Base-by-base conservation (phyloP, 768 basidiomycete genomes). In the Gyrodon lividus region DNA sequence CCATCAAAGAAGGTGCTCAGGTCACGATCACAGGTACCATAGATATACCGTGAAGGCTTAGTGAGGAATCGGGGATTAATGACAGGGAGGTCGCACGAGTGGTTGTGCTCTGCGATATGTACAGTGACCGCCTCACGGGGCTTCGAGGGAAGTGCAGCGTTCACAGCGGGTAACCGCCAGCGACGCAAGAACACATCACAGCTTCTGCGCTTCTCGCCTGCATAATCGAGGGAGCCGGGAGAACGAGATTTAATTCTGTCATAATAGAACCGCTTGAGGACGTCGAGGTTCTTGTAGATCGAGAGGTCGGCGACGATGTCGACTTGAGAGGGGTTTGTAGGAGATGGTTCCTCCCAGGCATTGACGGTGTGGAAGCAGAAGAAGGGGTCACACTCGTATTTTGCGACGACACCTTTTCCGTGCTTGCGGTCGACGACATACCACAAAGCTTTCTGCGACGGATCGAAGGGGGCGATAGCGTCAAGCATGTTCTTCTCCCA, bases 321-420 rank as follows among this genome's bases (percentile, higher is more conserved):
- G 30, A 62, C 59, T 26, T 65, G 64, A 4, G 55, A 54, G 19
- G 61, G 50, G 39, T 68, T 62, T 1, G 59, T 55, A 9, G 59
- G 41, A 17, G 56, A 61, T 6, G 53, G 48, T 7, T 55, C 59
- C 35, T 74, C 73, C 66, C 68, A 75, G 0, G 74, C 69, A n/a
- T 75, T 75, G 52, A 74, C 14, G 23, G 61, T 54, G 48, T 75
- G 74, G 61, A 75, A 75, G 49, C 60, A 65, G 57, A 74, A 75
- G 61, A 74, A 75, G 0, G 72, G 64, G 41, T 65, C 61, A 39
- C 60, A 66, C 49, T 65, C 63, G 57, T 73, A 74, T 48, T 66
- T 69, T 39, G 72, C 67, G 5, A 74, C 60, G 30, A 75, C 59
- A 0, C 74, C 73, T 46, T 61, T 67, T 17, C 62, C 67, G 23